Evolutionary conservation across 2,329 filamentous ascomycete genomes (phyloP), one percentile per base, ranked within the genome.

Genomic region (Fusarium chuoi): DNA sequence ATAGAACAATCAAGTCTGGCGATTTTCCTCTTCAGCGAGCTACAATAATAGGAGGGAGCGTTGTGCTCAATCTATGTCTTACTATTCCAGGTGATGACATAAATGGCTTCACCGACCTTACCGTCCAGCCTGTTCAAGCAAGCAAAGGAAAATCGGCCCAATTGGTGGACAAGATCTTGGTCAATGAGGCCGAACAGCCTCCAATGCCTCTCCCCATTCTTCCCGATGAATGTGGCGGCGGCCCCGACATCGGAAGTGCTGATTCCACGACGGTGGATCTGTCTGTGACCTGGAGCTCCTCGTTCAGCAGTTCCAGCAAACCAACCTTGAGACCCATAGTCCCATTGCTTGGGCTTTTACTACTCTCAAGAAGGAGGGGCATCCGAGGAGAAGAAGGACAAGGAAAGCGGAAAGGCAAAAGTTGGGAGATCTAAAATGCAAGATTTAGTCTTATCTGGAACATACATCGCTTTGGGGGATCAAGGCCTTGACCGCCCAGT

Each of bases 371-470:
- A 0, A 17, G 18, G 6, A 22, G 20, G 13, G 5, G 5, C 3
- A 9, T 5, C 24, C 0, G 45, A 15, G 13, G 45, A 12, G 26
- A 30, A 30, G 26, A 11, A 11, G 3, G 26, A 3, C 0, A 18
- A 48, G 3, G 26, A 7, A 48, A 5, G 6, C 5, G 9, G 15
- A 6, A 22, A 48, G 6, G 45, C 22, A 4, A 48, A 48, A 13
- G 26, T 48, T 48, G 45, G 45, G 0, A 22, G 26, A 6, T 48
- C 45, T 17, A 22, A 15, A 3, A 30, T 30, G 45, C 20, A 48
- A 1, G 45, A 48, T 26, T 48, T 48, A 3, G 45, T 48, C 45
- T 22, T 48, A 13, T 30, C 26, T 48, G 45, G 45, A 46, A 18
- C n/a, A n/a, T n/a, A 46, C 5, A 28, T 46, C 2, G 3, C 28